Percentiles rank a stretch among this genome's conserved stretches.
Conservation (phyloP, 305 asterid species). For the Solanum chacoense region DNA sequence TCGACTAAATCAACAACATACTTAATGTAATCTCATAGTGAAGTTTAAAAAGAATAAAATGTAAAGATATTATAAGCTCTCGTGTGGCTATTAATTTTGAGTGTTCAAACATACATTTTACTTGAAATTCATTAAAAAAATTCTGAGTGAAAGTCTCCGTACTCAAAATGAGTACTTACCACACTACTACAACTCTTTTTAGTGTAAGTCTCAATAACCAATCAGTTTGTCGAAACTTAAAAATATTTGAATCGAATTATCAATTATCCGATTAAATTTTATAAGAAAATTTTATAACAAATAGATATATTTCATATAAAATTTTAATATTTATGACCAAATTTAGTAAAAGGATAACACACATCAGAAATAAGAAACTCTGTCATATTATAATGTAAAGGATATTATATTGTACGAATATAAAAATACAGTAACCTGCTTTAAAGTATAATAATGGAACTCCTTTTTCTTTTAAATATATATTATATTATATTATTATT, state of each 20-base stretch:
- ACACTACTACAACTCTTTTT: too few relatives aligned
- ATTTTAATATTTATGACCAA: not conserved
- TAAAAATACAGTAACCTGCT: not conserved
- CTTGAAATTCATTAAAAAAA: rapidly evolving
- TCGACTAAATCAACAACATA: too few relatives aligned
- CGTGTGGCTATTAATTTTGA: not conserved
- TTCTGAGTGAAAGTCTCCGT: not conserved
- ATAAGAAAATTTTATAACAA: not conserved
- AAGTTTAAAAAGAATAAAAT: not conserved
- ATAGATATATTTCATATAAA: not conserved
- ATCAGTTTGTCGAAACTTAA: not conserved
- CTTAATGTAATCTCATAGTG: too few relatives aligned
- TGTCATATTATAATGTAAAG: not conserved
- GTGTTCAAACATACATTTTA: not conserved
- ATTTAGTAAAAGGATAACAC: not conserved
- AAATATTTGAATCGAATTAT: not conserved
- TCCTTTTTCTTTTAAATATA: not conserved
- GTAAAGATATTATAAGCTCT: not conserved
- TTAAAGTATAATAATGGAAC: not conserved
- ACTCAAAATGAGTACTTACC: too few relatives aligned
- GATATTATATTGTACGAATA: not conserved
- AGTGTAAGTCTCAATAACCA: not conserved
- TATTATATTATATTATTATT: not conserved
- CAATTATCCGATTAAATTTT: not conserved
- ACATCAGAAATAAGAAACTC: not conserved